Conservation (phyloP, 2,329 filamentous ascomycete species). For the Fusarium virguliforme region DNA sequence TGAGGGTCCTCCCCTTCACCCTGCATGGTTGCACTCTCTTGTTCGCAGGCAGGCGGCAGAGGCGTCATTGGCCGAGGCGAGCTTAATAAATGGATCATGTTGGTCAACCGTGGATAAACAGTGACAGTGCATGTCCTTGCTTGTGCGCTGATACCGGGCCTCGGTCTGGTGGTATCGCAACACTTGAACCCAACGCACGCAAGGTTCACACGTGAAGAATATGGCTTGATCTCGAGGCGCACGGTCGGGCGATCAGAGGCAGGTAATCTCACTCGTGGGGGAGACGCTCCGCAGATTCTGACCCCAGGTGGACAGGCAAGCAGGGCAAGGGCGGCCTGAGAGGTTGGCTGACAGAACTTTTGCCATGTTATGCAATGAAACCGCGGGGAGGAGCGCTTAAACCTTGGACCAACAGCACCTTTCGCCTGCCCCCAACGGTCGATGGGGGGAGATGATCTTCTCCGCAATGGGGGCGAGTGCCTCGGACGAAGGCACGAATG, state of each 20-base stretch:
- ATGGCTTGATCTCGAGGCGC: conserved; percentile 16
- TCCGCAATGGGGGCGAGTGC: conserved; percentile 23
- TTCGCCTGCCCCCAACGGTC: background rate
- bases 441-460: conserved; percentile 26
- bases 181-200: background rate
- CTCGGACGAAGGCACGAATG: conserved; percentile 14
- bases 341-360: conserved; percentile 10
- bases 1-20: conserved; percentile 7
- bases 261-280: conserved; percentile 26
- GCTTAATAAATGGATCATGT: conserved; percentile 16
- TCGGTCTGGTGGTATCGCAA: conserved; percentile 6
- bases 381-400: conserved; percentile 31
- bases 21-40: conserved; percentile 24
- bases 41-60: conserved; percentile 23
- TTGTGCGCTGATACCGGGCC: background rate
- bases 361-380: conserved; percentile 24
- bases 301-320: conserved; percentile 4
- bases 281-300: conserved; percentile 15
- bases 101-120: background rate
- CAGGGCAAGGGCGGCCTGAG: background rate
- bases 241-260: conserved; percentile 31
- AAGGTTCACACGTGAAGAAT: conserved; percentile 13
- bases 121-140: conserved; percentile 7
- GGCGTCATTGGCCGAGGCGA: conserved; percentile 26
- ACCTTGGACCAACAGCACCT: conserved; percentile 12